Percentiles rank a stretch among this genome's conserved stretches.
phyloP scores from a whole-genome alignment of 495 filamentous ascomycete species.

The Tuber indicum region DNA sequence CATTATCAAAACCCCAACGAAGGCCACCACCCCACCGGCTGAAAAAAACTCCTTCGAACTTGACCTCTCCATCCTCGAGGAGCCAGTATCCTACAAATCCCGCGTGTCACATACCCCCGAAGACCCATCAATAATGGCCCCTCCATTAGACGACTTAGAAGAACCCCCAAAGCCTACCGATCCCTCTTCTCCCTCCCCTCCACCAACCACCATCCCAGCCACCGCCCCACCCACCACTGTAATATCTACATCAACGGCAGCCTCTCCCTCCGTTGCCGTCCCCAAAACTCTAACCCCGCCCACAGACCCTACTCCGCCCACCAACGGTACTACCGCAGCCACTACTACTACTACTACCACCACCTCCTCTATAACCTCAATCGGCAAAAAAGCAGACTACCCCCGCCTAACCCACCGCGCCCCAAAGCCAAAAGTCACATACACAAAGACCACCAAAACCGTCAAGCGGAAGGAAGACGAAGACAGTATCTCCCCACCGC shows the following conservation, averaged over 20 bases:
- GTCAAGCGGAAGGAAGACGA: constrained; percentile 39
- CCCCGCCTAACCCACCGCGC: constrained; percentile 22
- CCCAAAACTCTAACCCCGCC: background rate
- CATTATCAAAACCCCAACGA: constrained; percentile 13
- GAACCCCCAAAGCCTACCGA: constrained; percentile 11
- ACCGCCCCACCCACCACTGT: background rate
- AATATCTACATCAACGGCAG: background rate
- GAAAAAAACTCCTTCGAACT: constrained; percentile 32
- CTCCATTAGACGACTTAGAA: constrained; percentile 31
- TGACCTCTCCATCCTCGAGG: constrained; percentile 35
- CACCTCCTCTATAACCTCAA: background rate
- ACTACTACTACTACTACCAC: background rate
- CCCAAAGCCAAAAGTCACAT: constrained; percentile 35
- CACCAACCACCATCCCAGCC: background rate
- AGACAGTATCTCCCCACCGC: constrained; percentile 23
- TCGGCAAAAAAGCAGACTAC: constrained; percentile 12
- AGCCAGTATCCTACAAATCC: constrained; percentile 30
- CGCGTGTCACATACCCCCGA: constrained; percentile 18
- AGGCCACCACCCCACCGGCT: constrained; percentile 29
- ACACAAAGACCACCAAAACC: constrained; percentile 34
- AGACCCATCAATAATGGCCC: constrained; percentile 38
- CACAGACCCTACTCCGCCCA: background rate
- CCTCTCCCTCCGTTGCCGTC: background rate
- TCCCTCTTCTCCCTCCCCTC: background rate
- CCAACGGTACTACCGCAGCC: constrained; percentile 9